Evolutionary conservation across 1,284 basidiomycete species (phyloP).

Genomic region (Mrakiaceae sp.): DNA sequence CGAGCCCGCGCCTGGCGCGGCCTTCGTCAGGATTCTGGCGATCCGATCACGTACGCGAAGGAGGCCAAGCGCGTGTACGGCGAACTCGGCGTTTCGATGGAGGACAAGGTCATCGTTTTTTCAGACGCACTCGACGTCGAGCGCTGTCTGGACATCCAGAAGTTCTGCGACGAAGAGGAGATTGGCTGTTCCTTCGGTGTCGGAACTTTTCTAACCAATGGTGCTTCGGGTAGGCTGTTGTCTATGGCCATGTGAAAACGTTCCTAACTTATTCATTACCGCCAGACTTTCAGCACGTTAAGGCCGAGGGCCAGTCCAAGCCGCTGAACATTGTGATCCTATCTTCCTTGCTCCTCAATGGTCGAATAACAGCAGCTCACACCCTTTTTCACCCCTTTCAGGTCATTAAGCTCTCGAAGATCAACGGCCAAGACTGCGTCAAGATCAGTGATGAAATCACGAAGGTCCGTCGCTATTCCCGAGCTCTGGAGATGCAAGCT

Average conservation of each 20-base stretch:
- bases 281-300: too few relatives aligned
- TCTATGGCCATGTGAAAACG: too few relatives aligned
- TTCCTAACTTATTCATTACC: too few relatives aligned
- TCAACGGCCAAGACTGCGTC: slow-evolving; percentile 63
- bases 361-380: too few relatives aligned
- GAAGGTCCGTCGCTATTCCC: slow-evolving; percentile 45
- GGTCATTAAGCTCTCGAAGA: slow-evolving; percentile 69
- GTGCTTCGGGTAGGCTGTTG: slow-evolving; percentile 49
- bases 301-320: slow-evolving; percentile 47
- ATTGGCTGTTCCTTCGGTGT: slow-evolving; percentile 76
- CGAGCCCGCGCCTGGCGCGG: slow-evolving; percentile 63
- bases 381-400: background rate
- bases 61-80: slow-evolving; percentile 59
- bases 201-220: slow-evolving; percentile 76
- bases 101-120: slow-evolving; percentile 62
- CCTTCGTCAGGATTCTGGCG: slow-evolving; percentile 84
- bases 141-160: slow-evolving; percentile 55
- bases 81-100: slow-evolving; percentile 51
- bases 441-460: slow-evolving; percentile 84
- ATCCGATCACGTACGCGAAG: slow-evolving; percentile 65
- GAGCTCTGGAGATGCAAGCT: too few relatives aligned
- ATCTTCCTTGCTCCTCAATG: too few relatives aligned
- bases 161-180: slow-evolving; percentile 54
- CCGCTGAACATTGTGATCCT: slow-evolving; percentile 63
- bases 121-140: slow-evolving; percentile 68